These are phyloP conservation scores for Aspergillus sp. DNA, from an alignment of 2,329 filamentous ascomycete genomes.

Conservation along the genomic window DNA sequence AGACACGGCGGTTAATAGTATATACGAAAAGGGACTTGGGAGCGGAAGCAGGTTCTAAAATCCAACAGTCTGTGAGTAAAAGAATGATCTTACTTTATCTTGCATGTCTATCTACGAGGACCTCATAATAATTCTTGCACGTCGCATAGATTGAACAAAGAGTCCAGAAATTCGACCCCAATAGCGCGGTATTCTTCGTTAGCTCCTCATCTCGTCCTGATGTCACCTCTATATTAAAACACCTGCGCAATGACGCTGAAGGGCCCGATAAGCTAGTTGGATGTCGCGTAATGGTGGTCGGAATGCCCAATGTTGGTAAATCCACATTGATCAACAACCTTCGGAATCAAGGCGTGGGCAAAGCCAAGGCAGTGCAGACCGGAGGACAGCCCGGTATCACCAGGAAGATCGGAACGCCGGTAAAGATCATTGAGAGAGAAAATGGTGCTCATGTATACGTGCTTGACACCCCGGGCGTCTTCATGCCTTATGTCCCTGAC, in stretches of 20 bases:
- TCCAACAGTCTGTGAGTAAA: slow-evolving; percentile 39
- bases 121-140: not conserved
- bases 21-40: slow-evolving; percentile 89
- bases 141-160: slow-evolving; percentile 28
- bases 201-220: slow-evolving; percentile 30
- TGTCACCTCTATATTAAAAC: slow-evolving; percentile 30
- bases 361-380: slow-evolving; percentile 71
- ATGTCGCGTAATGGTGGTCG: slow-evolving; percentile 81
- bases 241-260: slow-evolving; percentile 28
- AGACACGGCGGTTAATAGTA: slow-evolving; percentile 73
- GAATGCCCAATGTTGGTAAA: slow-evolving; percentile 98
- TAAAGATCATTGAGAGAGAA: slow-evolving; percentile 69
- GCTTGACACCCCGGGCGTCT: slow-evolving; percentile 91
- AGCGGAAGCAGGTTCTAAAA: slow-evolving; percentile 38
- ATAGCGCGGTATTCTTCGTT: slow-evolving; percentile 35
- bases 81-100: not conserved
- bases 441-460: slow-evolving; percentile 69
- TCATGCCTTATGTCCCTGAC: slow-evolving; percentile 84
- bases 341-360: slow-evolving; percentile 63
- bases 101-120: not conserved
- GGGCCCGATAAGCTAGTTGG: slow-evolving; percentile 62
- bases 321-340: slow-evolving; percentile 89
- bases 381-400: slow-evolving; percentile 89
- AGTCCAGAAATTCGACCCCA: slow-evolving; percentile 32
- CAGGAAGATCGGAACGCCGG: slow-evolving; percentile 74